A percentile compares a stretch with the other conserved stretches of the same genome.
Conservation (phyloP, 164 flowering plant genomes). For the Macadamia integrifolia region DNA sequence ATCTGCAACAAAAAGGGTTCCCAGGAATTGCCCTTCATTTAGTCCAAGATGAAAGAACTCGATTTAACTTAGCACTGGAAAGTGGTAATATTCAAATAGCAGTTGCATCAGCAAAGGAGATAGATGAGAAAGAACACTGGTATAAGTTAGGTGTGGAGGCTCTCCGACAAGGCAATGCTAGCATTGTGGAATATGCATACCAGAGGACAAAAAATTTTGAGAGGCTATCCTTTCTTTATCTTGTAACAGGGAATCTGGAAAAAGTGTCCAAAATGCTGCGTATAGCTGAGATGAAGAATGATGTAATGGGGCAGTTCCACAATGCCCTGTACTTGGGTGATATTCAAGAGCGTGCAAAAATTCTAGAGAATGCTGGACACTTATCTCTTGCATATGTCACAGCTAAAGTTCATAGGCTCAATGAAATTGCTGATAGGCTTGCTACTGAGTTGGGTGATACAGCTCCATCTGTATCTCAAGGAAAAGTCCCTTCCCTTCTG, state of each 20-base stretch:
- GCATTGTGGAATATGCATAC: background rate
- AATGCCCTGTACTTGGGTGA: background rate
- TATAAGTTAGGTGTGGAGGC: no score
- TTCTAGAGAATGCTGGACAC: background rate
- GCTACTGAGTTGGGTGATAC: background rate
- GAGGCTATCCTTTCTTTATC: background rate
- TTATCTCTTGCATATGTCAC: background rate
- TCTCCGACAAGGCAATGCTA: background rate
- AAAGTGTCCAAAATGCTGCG: background rate
- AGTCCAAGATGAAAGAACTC: background rate
- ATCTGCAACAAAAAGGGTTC: background rate
- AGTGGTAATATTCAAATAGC: background rate
- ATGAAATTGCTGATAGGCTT: background rate
- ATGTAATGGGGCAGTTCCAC: background rate
- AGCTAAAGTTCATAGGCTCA: background rate
- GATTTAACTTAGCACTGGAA: background rate
- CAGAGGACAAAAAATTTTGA: background rate
- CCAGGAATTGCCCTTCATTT: background rate
- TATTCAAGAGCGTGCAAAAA: background rate
- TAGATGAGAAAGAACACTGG: background rate
- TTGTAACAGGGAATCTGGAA: background rate
- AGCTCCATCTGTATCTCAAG: background rate
- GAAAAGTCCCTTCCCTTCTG: background rate
- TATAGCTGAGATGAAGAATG: background rate
- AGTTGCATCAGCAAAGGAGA: background rate